These are phyloP conservation scores for Pittosporum tobira DNA, from an alignment of 129 eudicot species.

Conservation along the genomic window DNA sequence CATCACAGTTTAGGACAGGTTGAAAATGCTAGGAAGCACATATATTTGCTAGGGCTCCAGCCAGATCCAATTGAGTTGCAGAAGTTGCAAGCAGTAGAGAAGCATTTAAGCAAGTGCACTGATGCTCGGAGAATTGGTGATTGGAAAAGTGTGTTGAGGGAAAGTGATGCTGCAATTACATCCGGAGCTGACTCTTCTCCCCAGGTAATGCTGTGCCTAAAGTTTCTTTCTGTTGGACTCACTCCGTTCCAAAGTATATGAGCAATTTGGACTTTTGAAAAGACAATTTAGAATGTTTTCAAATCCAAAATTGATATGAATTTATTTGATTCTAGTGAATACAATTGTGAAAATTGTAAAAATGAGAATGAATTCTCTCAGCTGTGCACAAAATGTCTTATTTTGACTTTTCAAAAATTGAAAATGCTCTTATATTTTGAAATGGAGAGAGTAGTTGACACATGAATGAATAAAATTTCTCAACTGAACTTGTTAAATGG, in stretches of 20 bases:
- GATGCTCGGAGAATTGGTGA: conserved; percentile 60
- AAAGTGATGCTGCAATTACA: conserved; percentile 62
- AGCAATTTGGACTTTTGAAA: too few species aligned
- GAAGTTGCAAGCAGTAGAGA: conserved; percentile 60
- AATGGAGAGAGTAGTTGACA: not conserved
- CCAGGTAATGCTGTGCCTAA: conserved; percentile 38
- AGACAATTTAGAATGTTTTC: too few species aligned
- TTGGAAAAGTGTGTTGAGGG: conserved; percentile 59
- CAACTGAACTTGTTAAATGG: conserved; percentile 21
- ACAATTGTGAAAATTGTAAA: too few species aligned
- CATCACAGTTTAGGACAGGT: conserved; percentile 79
- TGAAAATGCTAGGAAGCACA: conserved; percentile 70
- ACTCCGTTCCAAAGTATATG: too few species aligned
- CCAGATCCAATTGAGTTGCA: conserved; percentile 57
- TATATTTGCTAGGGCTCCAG: conserved; percentile 42
- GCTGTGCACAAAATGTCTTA: too few species aligned
- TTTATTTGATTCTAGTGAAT: too few species aligned
- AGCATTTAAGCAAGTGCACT: conserved; percentile 45
- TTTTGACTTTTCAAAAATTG: too few species aligned
- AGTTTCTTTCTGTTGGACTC: not conserved
- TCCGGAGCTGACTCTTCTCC: conserved; percentile 80
- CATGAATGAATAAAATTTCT: not conserved
- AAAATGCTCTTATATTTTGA: too few species aligned
- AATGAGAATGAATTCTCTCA: too few species aligned
- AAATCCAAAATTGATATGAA: too few species aligned